phyloP scores from a whole-genome alignment of 441 rosid species.

The Euphorbia corollata region DNA sequence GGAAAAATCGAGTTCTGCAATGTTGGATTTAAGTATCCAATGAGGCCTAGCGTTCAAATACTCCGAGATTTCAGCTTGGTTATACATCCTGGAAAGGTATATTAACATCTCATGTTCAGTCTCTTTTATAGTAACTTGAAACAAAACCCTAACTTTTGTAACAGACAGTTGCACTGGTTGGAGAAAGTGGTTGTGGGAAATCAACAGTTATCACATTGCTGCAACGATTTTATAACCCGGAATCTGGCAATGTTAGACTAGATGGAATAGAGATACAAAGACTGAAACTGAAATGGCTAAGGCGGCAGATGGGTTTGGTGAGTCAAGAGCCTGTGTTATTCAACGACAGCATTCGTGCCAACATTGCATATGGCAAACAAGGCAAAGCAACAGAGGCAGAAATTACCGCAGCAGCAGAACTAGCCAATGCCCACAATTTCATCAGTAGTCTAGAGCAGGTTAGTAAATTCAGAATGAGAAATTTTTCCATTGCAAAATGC shows the following conservation, averaged over 20 bases:
- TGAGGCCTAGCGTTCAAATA: conserved; percentile 59
- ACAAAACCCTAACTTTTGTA: background rate
- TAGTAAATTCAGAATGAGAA: background rate
- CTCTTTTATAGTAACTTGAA: background rate
- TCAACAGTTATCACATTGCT: conserved; percentile 55
- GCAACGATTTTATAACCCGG: conserved; percentile 67
- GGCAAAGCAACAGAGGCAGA: conserved; percentile 52
- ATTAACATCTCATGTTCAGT: background rate
- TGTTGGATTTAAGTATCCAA: conserved; percentile 54
- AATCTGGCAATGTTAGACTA: conserved; percentile 47
- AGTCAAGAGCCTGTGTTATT: conserved; percentile 69
- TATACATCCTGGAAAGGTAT: conserved; percentile 60
- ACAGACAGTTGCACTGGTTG: conserved; percentile 71
- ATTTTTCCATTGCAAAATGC: no score
- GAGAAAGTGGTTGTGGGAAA: conserved; percentile 77
- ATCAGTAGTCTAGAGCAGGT: conserved; percentile 57
- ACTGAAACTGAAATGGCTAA: conserved; percentile 52
- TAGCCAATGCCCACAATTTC: conserved; percentile 67
- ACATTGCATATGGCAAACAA: conserved; percentile 59
- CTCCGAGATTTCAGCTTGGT: conserved; percentile 41
- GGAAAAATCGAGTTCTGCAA: conserved; percentile 55
- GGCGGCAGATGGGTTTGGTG: conserved; percentile 61
- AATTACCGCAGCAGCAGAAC: conserved; percentile 43
- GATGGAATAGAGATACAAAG: conserved; percentile 53
- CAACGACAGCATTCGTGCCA: conserved; percentile 54